Percentiles rank a stretch among this genome's conserved stretches.
Conservation (phyloP, 352 stramenopile genomes). For the Phytophthora constricta region DNA sequence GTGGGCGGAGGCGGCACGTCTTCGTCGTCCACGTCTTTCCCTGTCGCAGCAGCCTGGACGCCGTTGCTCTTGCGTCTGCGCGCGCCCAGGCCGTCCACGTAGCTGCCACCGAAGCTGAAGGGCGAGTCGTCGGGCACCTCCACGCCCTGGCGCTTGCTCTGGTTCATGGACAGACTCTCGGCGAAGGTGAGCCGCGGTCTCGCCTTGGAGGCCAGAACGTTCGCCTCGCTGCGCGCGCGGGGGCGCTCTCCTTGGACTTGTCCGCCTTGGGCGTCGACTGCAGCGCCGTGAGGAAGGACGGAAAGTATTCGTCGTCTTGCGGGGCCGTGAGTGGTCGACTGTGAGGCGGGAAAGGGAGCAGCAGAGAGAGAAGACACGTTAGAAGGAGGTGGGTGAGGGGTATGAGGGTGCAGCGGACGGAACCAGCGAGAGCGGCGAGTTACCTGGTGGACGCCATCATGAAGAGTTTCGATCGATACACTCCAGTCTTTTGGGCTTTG, state of each 20-base stretch:
- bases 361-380: not conserved
- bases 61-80: conserved; percentile 53
- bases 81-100: conserved; percentile 53
- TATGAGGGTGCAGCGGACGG: not conserved
- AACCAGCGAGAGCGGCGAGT: not conserved
- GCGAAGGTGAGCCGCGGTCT: conserved; percentile 64
- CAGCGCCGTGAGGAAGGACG: conserved; percentile 65
- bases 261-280: conserved; percentile 59
- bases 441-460: not conserved
- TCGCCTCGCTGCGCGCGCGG: conserved; percentile 31
- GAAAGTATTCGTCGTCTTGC: conserved; percentile 80
- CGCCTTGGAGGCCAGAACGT: conserved; percentile 35
- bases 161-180: conserved; percentile 77
- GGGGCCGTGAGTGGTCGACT: conserved; percentile 35
- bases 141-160: conserved; percentile 40
- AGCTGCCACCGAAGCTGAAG: conserved; percentile 60
- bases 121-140: conserved; percentile 62
- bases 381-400: not conserved
- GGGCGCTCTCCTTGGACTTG: conserved; percentile 61
- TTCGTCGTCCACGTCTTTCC: conserved; percentile 47
- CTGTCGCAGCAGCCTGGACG: conserved; percentile 21
- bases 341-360: not conserved
- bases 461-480: not conserved
- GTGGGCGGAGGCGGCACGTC: conserved; percentile 67
- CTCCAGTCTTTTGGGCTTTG: too few species aligned